Evolutionary conservation across 2,329 filamentous ascomycete genomes (phyloP), one percentile per base, ranked within the genome.

Genomic region (Tolypocladium amazonense): DNA sequence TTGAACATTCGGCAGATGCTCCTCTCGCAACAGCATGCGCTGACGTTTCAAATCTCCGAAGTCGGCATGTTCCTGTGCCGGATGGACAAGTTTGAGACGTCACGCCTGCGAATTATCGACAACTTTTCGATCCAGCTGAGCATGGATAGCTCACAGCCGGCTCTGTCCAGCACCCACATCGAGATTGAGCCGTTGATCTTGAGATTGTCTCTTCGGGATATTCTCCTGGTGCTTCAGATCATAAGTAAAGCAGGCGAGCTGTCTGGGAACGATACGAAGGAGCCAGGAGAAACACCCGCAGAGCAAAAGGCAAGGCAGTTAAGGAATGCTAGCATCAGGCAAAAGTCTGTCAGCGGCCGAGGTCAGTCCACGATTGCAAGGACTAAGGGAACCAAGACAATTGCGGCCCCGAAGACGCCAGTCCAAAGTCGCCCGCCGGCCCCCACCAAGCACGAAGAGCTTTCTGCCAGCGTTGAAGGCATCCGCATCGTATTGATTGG

Each of bases 31-130:
- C 95, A 99, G 72, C 91, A 97, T 76, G 90, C 93, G 11, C 82
- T 95, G 66, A 97, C 94, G 0, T 82, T 99, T 69, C 93, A 99
- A 70, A 86, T 99, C 3, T 92, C 91, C 9, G 88, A 97, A 69
- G 84, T 97, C 58, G 94, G 94, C 66, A 99, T 99, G 94, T 99
- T 97, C 72, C 75, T 99, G 38, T 99, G 95, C 70, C 89, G 94
- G 15, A 99, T 99, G 94, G 95, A 99, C 73, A 90, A 87, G 63
- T 97, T 97, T 66, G 93, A 99, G 66, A 92, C 89, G 4, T 92
- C 88, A 47, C 86, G 91, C 43, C 81, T 99, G 55, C 87, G 94
- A 23, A 96, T 99, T 62, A 84, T 99, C 38, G 95, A 99, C 70
- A 92, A 99, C 73, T 99, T 99, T 71, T 96, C 92, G 3, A 79